phyloP scores from a whole-genome alignment of 176 grass and related monocot species.

The Thinopyrum elongatum region DNA sequence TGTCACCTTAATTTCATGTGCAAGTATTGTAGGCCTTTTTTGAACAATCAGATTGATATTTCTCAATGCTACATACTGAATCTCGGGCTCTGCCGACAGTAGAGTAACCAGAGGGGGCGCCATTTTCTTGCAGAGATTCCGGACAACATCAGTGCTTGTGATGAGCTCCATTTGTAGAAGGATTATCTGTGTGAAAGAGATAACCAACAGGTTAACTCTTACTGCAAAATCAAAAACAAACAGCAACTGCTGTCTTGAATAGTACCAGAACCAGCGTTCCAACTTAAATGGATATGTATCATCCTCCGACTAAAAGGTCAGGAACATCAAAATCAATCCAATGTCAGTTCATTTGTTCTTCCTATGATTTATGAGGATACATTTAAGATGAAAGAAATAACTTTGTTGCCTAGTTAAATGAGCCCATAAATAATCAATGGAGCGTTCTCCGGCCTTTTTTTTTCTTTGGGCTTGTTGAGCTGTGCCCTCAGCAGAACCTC shows the following conservation, averaged over 20 bases:
- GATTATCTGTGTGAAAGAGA: slow-evolving; percentile 68
- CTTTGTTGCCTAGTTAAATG: not conserved
- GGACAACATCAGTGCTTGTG: slow-evolving; percentile 87
- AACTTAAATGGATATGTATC: not conserved
- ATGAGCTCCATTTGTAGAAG: slow-evolving; percentile 99
- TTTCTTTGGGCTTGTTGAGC: too few relatives aligned
- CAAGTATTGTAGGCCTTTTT: slow-evolving; percentile 98
- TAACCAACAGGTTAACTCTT: not conserved
- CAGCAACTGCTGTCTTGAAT: not conserved
- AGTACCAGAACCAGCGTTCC: not conserved
- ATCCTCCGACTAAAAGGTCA: slow-evolving; percentile 13
- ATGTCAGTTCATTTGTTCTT: not conserved
- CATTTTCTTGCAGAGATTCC: slow-evolving; percentile 99
- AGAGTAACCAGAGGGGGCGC: slow-evolving; percentile 96
- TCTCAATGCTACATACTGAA: slow-evolving; percentile 95
- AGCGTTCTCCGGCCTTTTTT: too few relatives aligned
- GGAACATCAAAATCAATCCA: not conserved
- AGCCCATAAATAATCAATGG: not conserved
- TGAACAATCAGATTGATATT: slow-evolving; percentile 99
- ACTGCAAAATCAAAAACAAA: not conserved
- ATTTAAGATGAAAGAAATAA: slow-evolving; percentile 1
- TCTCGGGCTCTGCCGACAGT: slow-evolving; percentile 95
- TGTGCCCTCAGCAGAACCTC: too few relatives aligned
- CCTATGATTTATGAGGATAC: not conserved
- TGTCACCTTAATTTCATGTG: slow-evolving; percentile 98